Evolutionary conservation across 2,329 filamentous ascomycete species (phyloP), one percentile per base, ranked within the genome.

Genomic region (Orbilia javanica): DNA sequence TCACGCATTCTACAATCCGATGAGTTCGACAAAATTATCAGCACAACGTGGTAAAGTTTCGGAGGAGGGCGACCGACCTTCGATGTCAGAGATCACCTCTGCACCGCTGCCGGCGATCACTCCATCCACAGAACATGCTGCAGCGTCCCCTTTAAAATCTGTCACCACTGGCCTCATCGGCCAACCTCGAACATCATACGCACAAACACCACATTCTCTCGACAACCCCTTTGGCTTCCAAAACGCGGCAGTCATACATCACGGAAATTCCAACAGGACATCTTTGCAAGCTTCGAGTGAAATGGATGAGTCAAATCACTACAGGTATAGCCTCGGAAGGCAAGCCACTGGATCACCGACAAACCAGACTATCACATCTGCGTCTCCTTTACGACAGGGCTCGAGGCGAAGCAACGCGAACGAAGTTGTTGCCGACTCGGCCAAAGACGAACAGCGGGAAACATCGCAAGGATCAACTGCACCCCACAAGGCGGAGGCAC

Each of bases 21-120:
- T 99, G 93, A 98, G 94, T 85, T 97, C 95, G 25, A 94, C 97
- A 84, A 92, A 93, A 83, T 87, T 98, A 63, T 95, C 98, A 85
- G 94, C 94, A 68, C 96, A 98, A 84, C 88, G 95, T 83, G 90
- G 91, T 79, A 89, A 81, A 50, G 76, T 81, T 18, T 80, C 79
- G 42, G 81, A 82, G 87, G 80, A 86, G 86, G 55, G 87, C 86
- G 42, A 84, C 82, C 72, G 80, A 82, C 69, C 65, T 18, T 52
- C 62, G 39, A 66, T 79, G 78, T 18, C 79, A 78, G 15, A 80
- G 79, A n/a, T 29, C 84, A 83, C 25, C 79, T 83, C 18, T 15
- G 82, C 84, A 4, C 20, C 31, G 34, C 53, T 65, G 31, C 48
- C 69, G 27, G 53, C 63, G 34, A 64, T 60, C 34, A 60, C 68